Evolutionary conservation across 768 basidiomycete genomes (phyloP).

Genomic region (Termitomyces sp.): DNA sequence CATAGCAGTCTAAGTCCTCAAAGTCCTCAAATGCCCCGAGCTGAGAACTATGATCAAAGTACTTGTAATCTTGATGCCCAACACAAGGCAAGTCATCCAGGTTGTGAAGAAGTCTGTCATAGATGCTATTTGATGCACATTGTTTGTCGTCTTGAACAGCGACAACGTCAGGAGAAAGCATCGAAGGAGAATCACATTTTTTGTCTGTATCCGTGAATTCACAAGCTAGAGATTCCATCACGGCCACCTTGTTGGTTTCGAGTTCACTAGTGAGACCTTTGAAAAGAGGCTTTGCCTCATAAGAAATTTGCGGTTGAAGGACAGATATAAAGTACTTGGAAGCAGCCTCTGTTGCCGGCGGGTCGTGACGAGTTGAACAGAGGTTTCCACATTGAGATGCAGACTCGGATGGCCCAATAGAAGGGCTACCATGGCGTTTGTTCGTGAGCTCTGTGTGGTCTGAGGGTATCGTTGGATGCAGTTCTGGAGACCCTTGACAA

Average conservation of each 20-base stretch:
- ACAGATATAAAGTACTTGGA: slow-evolving; percentile 11
- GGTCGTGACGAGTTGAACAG: background rate
- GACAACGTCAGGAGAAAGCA: background rate
- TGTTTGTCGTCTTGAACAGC: background rate
- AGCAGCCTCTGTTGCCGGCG: background rate
- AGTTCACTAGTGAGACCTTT: background rate
- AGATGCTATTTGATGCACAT: background rate
- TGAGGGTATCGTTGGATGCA: background rate
- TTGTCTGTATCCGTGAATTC: background rate
- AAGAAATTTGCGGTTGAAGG: background rate
- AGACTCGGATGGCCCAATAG: slow-evolving; percentile 48
- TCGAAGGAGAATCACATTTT: background rate
- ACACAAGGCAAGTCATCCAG: slow-evolving; percentile 7
- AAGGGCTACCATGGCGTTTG: slow-evolving; percentile 2
- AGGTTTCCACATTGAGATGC: slow-evolving; percentile 39
- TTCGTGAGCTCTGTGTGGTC: background rate
- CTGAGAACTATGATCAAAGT: slow-evolving; percentile 3
- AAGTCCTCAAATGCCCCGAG: background rate
- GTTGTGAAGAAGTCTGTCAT: background rate
- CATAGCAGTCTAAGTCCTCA: background rate
- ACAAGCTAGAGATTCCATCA: background rate
- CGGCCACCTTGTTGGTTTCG: background rate
- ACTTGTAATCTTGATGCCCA: slow-evolving; percentile 10
- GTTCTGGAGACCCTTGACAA: background rate
- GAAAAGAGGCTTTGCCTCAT: background rate